phyloP scores from a whole-genome alignment of 129 eudicot species.

The Chrysanthemum makinoi region DNA sequence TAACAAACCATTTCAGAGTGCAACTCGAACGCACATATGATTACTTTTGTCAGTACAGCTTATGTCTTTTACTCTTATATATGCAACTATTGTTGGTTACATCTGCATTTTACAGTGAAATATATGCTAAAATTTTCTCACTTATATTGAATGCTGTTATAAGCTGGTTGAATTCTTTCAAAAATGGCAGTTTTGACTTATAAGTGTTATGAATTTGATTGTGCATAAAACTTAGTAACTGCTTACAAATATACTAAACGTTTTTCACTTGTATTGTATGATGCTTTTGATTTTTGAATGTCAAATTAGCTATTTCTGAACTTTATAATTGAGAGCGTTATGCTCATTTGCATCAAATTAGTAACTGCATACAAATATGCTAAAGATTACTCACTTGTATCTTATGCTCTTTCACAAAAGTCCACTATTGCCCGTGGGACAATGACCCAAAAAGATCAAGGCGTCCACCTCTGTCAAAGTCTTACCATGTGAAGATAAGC shows the following conservation, averaged over 20 bases:
- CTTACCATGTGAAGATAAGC: constrained; percentile 61
- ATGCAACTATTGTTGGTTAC: not conserved
- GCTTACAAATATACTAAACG: too few relatives aligned
- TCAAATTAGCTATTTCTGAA: not conserved
- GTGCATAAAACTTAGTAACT: too few relatives aligned
- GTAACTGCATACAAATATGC: not conserved
- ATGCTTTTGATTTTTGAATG: not conserved
- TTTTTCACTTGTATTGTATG: too few relatives aligned
- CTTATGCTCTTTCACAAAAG: not conserved
- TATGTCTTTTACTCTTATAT: constrained; percentile 14
- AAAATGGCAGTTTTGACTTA: too few relatives aligned
- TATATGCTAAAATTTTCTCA: too few relatives aligned
- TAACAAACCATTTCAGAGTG: constrained; percentile 62
- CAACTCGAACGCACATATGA: constrained; percentile 32
- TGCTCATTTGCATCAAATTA: not conserved
- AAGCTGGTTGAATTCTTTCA: too few relatives aligned
- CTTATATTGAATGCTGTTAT: too few relatives aligned
- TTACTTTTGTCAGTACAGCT: constrained; percentile 57
- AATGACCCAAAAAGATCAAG: constrained; percentile 39
- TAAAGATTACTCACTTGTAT: not conserved
- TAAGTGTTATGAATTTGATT: too few relatives aligned
- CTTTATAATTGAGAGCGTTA: not conserved
- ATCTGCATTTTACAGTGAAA: too few relatives aligned
- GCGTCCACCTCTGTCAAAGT: constrained; percentile 36
- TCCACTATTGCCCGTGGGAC: constrained; percentile 5